These are phyloP conservation scores for Hericium erinaceus DNA, from an alignment of 768 basidiomycete genomes.

Conservation along the genomic window DNA sequence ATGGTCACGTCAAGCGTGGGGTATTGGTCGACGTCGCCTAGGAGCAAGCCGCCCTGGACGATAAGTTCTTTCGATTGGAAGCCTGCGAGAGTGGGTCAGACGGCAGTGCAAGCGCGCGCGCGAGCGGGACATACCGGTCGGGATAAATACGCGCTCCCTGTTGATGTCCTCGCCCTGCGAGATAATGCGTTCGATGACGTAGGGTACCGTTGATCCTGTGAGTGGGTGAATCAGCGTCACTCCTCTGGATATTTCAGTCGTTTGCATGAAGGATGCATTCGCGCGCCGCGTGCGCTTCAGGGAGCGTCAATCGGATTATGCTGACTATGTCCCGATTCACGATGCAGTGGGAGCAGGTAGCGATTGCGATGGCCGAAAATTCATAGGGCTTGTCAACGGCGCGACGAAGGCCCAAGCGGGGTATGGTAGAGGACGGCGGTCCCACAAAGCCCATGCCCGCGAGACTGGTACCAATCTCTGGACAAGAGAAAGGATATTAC, in stretches of 20 bases:
- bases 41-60: slow-evolving; percentile 59
- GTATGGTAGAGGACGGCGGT: slow-evolving; percentile 41
- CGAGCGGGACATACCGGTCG: slow-evolving; percentile 54
- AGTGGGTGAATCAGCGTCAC: neutral
- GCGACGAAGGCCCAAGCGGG: slow-evolving; percentile 19
- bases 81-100: slow-evolving; percentile 29
- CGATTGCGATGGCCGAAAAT: too few species aligned
- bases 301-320: neutral
- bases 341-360: too few species aligned
- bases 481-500: too few species aligned
- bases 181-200: slow-evolving; percentile 91
- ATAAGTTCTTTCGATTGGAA: slow-evolving; percentile 98
- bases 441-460: too few species aligned
- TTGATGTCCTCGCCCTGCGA: slow-evolving; percentile 74
- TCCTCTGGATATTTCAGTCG: too few species aligned
- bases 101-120: neutral
- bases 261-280: too few species aligned
- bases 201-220: slow-evolving; percentile 91
- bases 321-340: slow-evolving; percentile 15
- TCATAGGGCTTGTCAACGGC: neutral
- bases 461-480: slow-evolving; percentile 19
- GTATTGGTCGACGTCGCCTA: slow-evolving; percentile 88
- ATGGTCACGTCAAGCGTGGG: slow-evolving; percentile 91
- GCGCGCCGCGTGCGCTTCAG: too few species aligned
- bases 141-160: slow-evolving; percentile 77